These are phyloP conservation scores for Leccinum variicolor DNA, from an alignment of 768 basidiomycete genomes.

Conservation along the genomic window DNA sequence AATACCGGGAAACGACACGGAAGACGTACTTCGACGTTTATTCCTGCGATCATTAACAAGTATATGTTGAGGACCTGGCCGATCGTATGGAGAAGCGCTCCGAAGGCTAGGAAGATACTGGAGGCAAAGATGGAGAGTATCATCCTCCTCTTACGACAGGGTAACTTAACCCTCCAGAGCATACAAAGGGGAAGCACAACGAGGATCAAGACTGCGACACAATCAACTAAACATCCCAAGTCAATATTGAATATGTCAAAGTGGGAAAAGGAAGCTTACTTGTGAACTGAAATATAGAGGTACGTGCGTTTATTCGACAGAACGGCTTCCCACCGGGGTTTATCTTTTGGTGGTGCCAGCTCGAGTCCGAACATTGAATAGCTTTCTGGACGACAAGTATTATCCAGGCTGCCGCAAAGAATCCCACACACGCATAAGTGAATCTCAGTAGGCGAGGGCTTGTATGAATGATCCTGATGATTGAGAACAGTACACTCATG, in stretches of 20 bases:
- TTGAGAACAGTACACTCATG: constrained; percentile 20
- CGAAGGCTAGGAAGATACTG: constrained; percentile 14
- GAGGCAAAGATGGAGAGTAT: constrained; percentile 22
- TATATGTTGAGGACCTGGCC: constrained; percentile 10
- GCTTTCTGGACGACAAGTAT: constrained; percentile 6
- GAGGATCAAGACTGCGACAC: constrained; percentile 13
- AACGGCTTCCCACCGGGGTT: constrained; percentile 1
- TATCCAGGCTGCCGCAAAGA: constrained; percentile 6
- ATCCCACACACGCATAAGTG: constrained; percentile 6
- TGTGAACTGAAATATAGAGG: constrained; percentile 12
- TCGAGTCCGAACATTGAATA: constrained; percentile 6
- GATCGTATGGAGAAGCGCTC: constrained; percentile 12
- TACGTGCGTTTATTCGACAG: constrained; percentile 1
- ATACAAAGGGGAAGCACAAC: constrained; percentile 17
- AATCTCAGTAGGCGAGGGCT: constrained; percentile 2
- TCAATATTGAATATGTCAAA: not conserved
- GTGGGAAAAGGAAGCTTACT: constrained; percentile 5
- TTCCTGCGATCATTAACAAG: constrained; percentile 3
- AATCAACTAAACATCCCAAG: constrained; percentile 10
- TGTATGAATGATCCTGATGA: constrained; percentile 13
- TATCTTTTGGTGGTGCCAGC: constrained; percentile 6
- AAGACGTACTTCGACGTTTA: constrained; percentile 18
- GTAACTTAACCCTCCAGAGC: constrained; percentile 22
- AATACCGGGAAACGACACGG: not conserved
- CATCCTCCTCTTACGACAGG: constrained; percentile 20